Evolutionary conservation across 2,329 filamentous ascomycete genomes (phyloP).

Genomic region (Ophiosphaerella narmari): DNA sequence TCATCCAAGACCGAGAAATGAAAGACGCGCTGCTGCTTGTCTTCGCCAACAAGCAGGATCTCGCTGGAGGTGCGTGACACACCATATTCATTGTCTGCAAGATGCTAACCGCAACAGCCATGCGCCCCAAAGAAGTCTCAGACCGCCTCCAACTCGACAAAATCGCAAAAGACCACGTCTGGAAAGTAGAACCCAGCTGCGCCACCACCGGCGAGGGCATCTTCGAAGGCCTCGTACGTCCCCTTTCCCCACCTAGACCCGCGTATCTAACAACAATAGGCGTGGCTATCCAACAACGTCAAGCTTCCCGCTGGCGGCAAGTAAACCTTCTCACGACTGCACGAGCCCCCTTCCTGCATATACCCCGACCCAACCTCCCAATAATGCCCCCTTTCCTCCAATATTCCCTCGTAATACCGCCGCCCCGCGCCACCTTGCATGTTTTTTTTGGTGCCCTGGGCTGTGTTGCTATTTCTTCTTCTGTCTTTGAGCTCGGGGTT

Average conservation of each 20-base stretch:
- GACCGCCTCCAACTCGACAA: conserved; percentile 54
- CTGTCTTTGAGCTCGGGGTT: not conserved
- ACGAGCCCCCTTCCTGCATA: conserved; percentile 43
- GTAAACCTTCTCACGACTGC: conserved; percentile 41
- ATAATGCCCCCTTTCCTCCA: conserved; percentile 23
- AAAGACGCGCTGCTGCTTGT: conserved; percentile 95
- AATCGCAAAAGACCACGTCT: conserved; percentile 58
- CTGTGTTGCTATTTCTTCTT: conserved; percentile 6
- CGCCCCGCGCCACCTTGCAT: not conserved
- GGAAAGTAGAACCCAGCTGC: conserved; percentile 60
- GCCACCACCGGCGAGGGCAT: conserved; percentile 59
- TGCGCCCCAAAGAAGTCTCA: conserved; percentile 57
- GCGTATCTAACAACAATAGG: conserved; percentile 29
- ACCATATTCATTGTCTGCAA: not conserved
- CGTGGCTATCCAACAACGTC: conserved; percentile 58
- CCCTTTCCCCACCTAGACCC: not conserved
- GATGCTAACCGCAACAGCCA: conserved; percentile 43
- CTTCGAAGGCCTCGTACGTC: conserved; percentile 55
- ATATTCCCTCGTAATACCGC: conserved; percentile 31
- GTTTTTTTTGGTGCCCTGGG: not conserved
- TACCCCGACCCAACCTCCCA: conserved; percentile 36
- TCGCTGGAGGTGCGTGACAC: conserved; percentile 71
- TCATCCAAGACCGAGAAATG: conserved; percentile 99
- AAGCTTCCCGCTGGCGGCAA: conserved; percentile 49
- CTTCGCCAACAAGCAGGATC: conserved; percentile 99